A percentile compares a stretch with the other conserved stretches of the same genome.
Evolutionary conservation across 108 stramenopile species (phyloP).

Genomic region (Craspedostauros australis): DNA sequence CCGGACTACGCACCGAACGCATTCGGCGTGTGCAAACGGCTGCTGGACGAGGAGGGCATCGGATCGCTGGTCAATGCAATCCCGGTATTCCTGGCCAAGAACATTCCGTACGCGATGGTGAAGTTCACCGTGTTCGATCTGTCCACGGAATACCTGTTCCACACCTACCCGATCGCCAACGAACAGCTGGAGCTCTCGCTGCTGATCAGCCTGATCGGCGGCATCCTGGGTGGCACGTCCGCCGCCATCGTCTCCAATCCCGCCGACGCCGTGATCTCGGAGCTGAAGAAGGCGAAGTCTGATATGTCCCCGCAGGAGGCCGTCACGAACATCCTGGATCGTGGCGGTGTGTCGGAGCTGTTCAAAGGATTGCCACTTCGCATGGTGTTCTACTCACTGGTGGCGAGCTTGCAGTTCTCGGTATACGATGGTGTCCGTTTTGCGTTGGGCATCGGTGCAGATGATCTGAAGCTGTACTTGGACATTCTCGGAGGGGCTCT

Average conservation of each 20-base stretch:
- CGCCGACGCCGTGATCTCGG: constrained; percentile 49
- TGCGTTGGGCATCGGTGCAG: constrained; percentile 57
- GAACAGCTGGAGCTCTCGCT: constrained; percentile 67
- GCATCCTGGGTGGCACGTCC: constrained; percentile 54
- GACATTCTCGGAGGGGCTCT: constrained; percentile 63
- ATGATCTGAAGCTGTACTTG: constrained; percentile 70
- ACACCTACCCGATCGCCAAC: constrained; percentile 45
- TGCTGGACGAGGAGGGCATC: constrained; percentile 57
- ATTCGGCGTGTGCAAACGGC: constrained; percentile 38
- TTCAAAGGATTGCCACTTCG: constrained; percentile 47
- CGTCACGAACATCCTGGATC: constrained; percentile 23
- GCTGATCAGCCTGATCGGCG: constrained; percentile 55
- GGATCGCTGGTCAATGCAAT: constrained; percentile 47
- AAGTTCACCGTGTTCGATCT: constrained; percentile 68
- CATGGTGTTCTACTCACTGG: constrained; percentile 57
- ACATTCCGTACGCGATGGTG: constrained; percentile 41
- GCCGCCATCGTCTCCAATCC: constrained; percentile 66
- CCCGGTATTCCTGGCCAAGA: constrained; percentile 39
- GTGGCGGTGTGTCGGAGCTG: constrained; percentile 37
- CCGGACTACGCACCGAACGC: constrained; percentile 55
- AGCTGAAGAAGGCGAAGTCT: constrained; percentile 68
- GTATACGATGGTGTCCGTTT: constrained; percentile 66
- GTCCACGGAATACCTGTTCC: constrained; percentile 48
- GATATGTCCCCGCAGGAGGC: constrained; percentile 46
- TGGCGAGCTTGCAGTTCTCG: constrained; percentile 61